Evolutionary conservation across 768 basidiomycete genomes (phyloP).

Genomic region (Podaxis mareebaensis): DNA sequence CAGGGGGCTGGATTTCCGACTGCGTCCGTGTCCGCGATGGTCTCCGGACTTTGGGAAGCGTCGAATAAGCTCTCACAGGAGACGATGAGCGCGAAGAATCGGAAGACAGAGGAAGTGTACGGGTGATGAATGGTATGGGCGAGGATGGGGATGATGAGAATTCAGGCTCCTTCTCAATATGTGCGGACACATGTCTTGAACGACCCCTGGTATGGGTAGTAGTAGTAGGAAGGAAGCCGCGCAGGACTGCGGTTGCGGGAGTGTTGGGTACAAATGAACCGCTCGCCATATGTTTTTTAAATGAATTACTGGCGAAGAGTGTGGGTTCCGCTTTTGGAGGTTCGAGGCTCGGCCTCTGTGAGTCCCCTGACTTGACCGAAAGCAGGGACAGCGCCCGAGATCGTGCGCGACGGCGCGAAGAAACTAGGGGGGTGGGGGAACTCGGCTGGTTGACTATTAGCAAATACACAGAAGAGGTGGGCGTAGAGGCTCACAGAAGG

Average conservation of each 20-base stretch:
- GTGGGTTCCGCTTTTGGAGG: slow-evolving; percentile 27
- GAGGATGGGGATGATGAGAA: slow-evolving; percentile 19
- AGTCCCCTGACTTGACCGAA: slow-evolving; percentile 27
- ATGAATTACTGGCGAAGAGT: slow-evolving; percentile 19
- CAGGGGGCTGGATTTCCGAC: slow-evolving; percentile 10
- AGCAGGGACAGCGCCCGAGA: slow-evolving; percentile 29
- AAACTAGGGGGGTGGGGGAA: not conserved
- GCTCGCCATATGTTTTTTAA: slow-evolving; percentile 25
- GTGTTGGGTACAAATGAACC: slow-evolving; percentile 29
- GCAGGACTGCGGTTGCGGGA: slow-evolving; percentile 7
- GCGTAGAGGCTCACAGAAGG: not conserved
- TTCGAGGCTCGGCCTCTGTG: slow-evolving; percentile 23
- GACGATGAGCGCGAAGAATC: slow-evolving; percentile 17
- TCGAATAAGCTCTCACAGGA: slow-evolving; percentile 18
- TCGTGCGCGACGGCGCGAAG: slow-evolving; percentile 14
- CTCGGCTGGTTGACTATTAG: not conserved
- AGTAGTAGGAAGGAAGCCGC: slow-evolving; percentile 8
- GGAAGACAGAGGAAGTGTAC: slow-evolving; percentile 18
- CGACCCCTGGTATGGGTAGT: not conserved
- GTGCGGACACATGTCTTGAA: slow-evolving; percentile 21
- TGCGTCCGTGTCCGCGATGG: slow-evolving; percentile 10
- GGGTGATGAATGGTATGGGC: slow-evolving; percentile 24
- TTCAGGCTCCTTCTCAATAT: slow-evolving; percentile 20
- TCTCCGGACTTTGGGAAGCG: slow-evolving; percentile 23
- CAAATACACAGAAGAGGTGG: not conserved